Conservation (phyloP, 768 basidiomycete genomes). For the Scleroderma citrinum region DNA sequence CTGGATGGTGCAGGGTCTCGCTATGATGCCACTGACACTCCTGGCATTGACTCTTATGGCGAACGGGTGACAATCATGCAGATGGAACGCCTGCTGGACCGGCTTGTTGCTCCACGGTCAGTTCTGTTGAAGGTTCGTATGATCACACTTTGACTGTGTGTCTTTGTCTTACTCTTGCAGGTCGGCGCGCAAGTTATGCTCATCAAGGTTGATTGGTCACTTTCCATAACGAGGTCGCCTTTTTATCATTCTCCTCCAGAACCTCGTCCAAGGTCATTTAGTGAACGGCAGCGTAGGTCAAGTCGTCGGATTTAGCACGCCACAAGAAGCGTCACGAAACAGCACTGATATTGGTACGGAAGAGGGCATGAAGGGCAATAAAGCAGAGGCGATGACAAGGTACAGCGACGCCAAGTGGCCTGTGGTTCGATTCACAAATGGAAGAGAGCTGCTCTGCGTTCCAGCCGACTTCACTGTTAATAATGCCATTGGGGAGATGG, state of each 20-base stretch:
- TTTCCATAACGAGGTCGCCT: neutral
- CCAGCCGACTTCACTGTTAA: slow-evolving; percentile 61
- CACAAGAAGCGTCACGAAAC: slow-evolving; percentile 36
- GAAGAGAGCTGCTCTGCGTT: slow-evolving; percentile 39
- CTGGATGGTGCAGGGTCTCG: slow-evolving; percentile 33
- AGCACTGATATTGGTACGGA: slow-evolving; percentile 34
- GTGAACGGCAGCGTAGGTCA: slow-evolving; percentile 69
- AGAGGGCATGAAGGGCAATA: slow-evolving; percentile 28
- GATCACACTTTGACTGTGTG: neutral
- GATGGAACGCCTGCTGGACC: slow-evolving; percentile 44
- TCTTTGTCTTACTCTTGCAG: slow-evolving; percentile 26
- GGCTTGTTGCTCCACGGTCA: slow-evolving; percentile 50
- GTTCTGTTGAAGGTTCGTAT: slow-evolving; percentile 45
- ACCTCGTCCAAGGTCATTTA: slow-evolving; percentile 58
- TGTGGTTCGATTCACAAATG: slow-evolving; percentile 52
- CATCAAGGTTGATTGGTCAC: slow-evolving; percentile 45
- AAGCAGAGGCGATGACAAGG: slow-evolving; percentile 16
- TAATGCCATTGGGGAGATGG: slow-evolving; percentile 50
- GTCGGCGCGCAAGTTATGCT: slow-evolving; percentile 85
- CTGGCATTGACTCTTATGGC: slow-evolving; percentile 42
- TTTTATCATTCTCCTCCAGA: slow-evolving; percentile 34
- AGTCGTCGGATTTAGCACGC: slow-evolving; percentile 41
- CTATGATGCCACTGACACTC: slow-evolving; percentile 41
- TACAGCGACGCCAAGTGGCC: slow-evolving; percentile 44
- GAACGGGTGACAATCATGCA: slow-evolving; percentile 28